Evolutionary conservation across 2,329 filamentous ascomycete species (phyloP).

Genomic region (Scytalidium lignicola): DNA sequence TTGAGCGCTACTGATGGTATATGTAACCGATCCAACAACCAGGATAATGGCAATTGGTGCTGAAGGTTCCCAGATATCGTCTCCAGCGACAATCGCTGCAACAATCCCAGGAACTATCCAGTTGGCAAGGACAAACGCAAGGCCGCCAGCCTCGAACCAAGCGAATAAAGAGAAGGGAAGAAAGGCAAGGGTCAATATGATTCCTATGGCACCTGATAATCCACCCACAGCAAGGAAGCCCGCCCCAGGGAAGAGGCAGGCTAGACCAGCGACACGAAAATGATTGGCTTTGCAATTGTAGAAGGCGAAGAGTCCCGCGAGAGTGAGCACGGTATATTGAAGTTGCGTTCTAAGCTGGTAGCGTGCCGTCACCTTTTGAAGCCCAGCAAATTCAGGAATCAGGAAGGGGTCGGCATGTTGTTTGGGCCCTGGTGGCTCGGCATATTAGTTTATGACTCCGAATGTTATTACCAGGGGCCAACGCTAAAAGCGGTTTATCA

Average conservation of each 20-base stretch:
- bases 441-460: no score
- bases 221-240: neutral
- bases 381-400: neutral
- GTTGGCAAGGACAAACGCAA: neutral
- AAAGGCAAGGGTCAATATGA: neutral
- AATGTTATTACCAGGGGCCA: no score
- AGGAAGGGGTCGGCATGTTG: no score
- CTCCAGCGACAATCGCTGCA: neutral
- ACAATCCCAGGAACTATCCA: neutral
- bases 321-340: neutral
- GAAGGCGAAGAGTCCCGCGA: neutral
- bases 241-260: neutral
- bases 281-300: neutral
- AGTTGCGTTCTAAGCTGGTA: slow-evolving; percentile 1
- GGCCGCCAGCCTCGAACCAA: slow-evolving; percentile 1
- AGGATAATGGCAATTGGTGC: neutral
- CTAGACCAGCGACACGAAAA: neutral
- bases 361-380: neutral
- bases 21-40: neutral
- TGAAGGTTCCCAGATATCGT: neutral
- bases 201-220: neutral
- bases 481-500: no score
- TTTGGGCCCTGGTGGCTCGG: no score
- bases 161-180: slow-evolving; percentile 1
- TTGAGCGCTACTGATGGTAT: neutral